Evolutionary conservation across 139 green algal genomes (phyloP), one percentile per base, ranked within the genome.

Genomic region (Haematococcus lacustris): DNA sequence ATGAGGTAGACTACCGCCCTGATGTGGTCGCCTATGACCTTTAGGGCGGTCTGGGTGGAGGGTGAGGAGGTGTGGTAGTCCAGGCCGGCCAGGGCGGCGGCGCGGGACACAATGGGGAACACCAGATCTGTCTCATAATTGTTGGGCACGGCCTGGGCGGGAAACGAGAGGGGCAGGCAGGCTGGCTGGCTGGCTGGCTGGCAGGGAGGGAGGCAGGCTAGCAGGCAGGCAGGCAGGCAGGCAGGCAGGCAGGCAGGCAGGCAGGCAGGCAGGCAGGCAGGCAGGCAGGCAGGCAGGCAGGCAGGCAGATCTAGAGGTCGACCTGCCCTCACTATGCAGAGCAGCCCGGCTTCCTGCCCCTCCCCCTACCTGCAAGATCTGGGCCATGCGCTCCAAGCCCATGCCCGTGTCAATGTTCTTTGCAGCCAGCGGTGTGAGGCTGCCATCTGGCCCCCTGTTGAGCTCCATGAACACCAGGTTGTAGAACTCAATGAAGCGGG

Each of bases 91-190:
- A 93, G 77, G 34, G 80, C 30, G 35, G 90, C 87, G 5, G 92
- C 92, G 35, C 77, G 81, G 1, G 87, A 35, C 34, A 98, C 84
- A 50, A 98, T 93, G 30, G 92, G 92, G 53, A 90, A 86, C 76
- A 98, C 93, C 26, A 98, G 84, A 76, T 98, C 93, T 0, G 92
- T 98, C 82, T 98, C 92, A 73, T 97, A 98, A 79, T 98, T 97
- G 88, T 96, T 97, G 39, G 86, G 82, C 13, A 91, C 86, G 33
- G 77, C 76, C 82, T 92, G 86, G 63, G n/a, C n/a, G n/a, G n/a
- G n/a, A n/a, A n/a, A n/a, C n/a, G n/a, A n/a, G n/a, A n/a, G n/a
- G n/a, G n/a, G n/a, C n/a, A n/a, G n/a, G n/a, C n/a, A n/a, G n/a
- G n/a, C n/a, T n/a, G n/a, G n/a, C n/a, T n/a, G n/a, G n/a, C n/a